Base-by-base conservation (phyloP, 441 rosid genomes). In the Daphne laureola region DNA sequence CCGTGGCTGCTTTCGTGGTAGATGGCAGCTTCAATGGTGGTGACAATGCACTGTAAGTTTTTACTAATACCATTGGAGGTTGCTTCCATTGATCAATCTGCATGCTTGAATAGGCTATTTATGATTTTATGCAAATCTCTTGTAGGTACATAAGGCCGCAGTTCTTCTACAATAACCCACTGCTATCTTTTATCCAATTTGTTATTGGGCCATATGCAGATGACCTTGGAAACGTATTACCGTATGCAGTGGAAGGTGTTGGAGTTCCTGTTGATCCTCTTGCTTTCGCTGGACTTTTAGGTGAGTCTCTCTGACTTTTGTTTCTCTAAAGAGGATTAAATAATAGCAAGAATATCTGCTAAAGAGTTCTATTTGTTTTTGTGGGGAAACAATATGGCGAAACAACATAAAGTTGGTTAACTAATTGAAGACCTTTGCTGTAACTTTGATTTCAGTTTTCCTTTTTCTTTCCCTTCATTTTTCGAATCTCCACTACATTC, bases 251-350 rank as follows among this genome's bases (percentile, higher is more conserved):
- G 46, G 93, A 91, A 72, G 93, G 92, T 2, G 90, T 87, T 0
- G 98, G 95, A 21, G 96, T 91, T 62, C 96, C 98, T 0, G 80
- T 79, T 1, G 95, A 91, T 58, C 98, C 98, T 4, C 95, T 91
- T 0, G 96, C 98, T 53, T 91, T 87, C 45, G 96, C 98, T 17
- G 96, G 98, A 65, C 96, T 91, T 65, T 68, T 91, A 47, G 98
- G 95, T 81, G 55, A 78, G 73, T 49, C 55, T 16, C 16, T 36
- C 11, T 8, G 2, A 31, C 8, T 31, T 31, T 1, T 31, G 38
- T 31, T 31, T 40, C 18, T 15, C 51, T 57, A 6, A 31, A 2
- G 38, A 31, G 11, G 25, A 4, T 2, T 21, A 31, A 31, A 31
- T 31, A 21, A 4, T 21, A 0, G 25, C 38, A 7, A 31, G 38